Evolutionary conservation across 2,329 filamentous ascomycete genomes (phyloP).

Genomic region (Xylaria sp.): DNA sequence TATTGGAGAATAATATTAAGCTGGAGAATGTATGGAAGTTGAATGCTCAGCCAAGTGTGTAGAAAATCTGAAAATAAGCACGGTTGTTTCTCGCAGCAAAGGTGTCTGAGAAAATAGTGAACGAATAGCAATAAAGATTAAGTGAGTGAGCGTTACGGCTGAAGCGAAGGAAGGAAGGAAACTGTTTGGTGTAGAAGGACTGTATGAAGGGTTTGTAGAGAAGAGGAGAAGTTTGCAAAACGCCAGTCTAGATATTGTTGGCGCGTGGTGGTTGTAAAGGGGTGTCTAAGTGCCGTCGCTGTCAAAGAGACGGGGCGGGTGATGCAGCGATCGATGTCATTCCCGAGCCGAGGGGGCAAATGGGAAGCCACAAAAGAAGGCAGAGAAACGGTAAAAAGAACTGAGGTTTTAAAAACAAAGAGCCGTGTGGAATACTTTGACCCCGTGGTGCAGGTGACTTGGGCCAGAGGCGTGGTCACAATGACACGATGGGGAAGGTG

Average conservation of each 20-base stretch:
- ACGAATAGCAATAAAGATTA: not conserved
- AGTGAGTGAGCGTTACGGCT: not conserved
- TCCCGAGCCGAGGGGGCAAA: constrained; percentile 9
- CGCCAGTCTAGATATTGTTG: not conserved
- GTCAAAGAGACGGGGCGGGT: not conserved
- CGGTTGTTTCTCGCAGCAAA: too few species aligned
- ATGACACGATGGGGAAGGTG: constrained; percentile 1
- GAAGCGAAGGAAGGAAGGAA: not conserved
- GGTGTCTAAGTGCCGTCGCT: not conserved
- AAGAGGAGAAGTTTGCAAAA: not conserved
- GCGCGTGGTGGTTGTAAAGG: not conserved
- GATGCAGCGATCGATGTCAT: not conserved
- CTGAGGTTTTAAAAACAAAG: constrained; percentile 19
- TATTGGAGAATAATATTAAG: not conserved
- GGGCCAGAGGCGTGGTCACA: constrained; percentile 7
- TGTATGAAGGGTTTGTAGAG: not conserved
- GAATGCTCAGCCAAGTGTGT: too few species aligned
- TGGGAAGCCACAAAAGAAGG: constrained; percentile 4
- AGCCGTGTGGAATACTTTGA: constrained; percentile 15
- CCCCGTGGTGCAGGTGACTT: constrained; percentile 13
- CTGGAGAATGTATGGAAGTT: not conserved
- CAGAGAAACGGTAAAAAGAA: constrained; percentile 6
- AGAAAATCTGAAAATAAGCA: not conserved
- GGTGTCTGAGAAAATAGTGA: not conserved
- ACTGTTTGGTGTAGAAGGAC: not conserved